A percentile compares a stretch with the other conserved stretches of the same genome.
phyloP scores from a whole-genome alignment of 441 rosid genomes.

The Erysimum pusillum region DNA sequence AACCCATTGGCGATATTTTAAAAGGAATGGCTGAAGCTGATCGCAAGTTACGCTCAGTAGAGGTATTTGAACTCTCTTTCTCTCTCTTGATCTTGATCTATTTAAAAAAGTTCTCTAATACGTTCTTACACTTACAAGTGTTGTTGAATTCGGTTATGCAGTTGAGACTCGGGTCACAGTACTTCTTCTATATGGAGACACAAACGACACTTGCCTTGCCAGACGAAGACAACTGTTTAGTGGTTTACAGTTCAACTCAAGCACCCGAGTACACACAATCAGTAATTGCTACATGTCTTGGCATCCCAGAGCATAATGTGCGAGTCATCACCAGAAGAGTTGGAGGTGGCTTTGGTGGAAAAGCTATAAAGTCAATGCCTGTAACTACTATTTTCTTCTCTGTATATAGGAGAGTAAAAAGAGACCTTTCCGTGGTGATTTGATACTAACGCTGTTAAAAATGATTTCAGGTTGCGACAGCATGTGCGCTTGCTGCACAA shows the following conservation, averaged over 20 bases:
- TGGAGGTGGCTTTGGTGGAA: slow-evolving; percentile 97
- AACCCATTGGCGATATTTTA: slow-evolving; percentile 65
- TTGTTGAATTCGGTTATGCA: slow-evolving; percentile 44
- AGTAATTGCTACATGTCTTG: slow-evolving; percentile 76
- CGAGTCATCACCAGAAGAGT: slow-evolving; percentile 88
- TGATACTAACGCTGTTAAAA: not conserved
- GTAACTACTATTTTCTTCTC: slow-evolving; percentile 54
- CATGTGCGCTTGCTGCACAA: slow-evolving; percentile 87
- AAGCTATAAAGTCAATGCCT: slow-evolving; percentile 71
- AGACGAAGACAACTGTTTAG: slow-evolving; percentile 80
- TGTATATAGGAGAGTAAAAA: not conserved
- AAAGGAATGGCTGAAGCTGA: slow-evolving; percentile 91
- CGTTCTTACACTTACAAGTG: slow-evolving; percentile 25
- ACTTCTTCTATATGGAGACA: slow-evolving; percentile 84
- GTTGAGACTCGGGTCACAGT: slow-evolving; percentile 82
- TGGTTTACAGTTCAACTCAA: slow-evolving; percentile 71
- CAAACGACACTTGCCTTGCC: slow-evolving; percentile 89
- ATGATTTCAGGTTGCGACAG: slow-evolving; percentile 71
- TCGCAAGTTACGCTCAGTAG: slow-evolving; percentile 62
- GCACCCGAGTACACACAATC: slow-evolving; percentile 63
- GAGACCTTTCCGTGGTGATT: slow-evolving; percentile 7
- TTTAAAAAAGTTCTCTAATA: not conserved
- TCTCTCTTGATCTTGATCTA: slow-evolving; percentile 16
- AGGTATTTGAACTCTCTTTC: slow-evolving; percentile 54
- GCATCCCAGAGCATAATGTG: slow-evolving; percentile 73